A percentile compares a stretch with the other conserved stretches of the same genome.
Conservation (phyloP, 495 filamentous ascomycete genomes). For the Parmelia sp. region DNA sequence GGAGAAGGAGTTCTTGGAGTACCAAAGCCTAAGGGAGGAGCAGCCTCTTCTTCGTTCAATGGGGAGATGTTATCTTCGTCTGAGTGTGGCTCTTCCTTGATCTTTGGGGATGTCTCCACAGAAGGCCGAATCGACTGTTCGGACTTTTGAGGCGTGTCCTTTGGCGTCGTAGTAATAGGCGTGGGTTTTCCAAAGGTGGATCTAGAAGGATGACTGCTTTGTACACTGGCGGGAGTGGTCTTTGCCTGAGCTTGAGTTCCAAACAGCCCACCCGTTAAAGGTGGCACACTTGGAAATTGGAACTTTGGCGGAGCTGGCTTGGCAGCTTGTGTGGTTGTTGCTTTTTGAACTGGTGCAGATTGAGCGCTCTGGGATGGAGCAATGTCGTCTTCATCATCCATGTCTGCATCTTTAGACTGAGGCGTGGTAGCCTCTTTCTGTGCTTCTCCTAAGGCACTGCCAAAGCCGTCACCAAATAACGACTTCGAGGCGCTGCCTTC, state of each 20-base stretch:
- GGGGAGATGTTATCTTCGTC: conserved; percentile 22
- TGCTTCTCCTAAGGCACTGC: conserved; percentile 42
- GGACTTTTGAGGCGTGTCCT: conserved; percentile 22
- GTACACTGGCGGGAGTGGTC: conserved; percentile 31
- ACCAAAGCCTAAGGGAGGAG: conserved; percentile 18
- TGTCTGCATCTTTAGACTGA: conserved; percentile 54
- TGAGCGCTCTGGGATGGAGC: conserved; percentile 33
- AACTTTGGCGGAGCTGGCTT: conserved; percentile 45
- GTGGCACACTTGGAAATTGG: conserved; percentile 28
- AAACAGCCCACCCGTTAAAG: conserved; percentile 34
- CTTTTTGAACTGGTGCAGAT: conserved; percentile 24
- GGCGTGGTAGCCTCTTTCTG: conserved; percentile 38
- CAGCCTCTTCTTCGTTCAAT: conserved; percentile 20
- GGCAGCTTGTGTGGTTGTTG: conserved; percentile 26
- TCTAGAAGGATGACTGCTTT: conserved; percentile 35
- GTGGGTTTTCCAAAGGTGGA: conserved; percentile 34
- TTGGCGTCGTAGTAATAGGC: conserved; percentile 24
- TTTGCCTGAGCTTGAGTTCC: conserved; percentile 31
- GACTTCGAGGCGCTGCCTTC: conserved; percentile 35
- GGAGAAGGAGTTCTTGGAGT: conserved; percentile 9
- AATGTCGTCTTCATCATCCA: conserved; percentile 42
- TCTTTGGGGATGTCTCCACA: conserved; percentile 22
- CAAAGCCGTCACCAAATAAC: conserved; percentile 55
- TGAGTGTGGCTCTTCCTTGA: conserved; percentile 31
- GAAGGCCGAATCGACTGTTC: conserved; percentile 18